Percentiles rank a stretch among this genome's conserved stretches.
Evolutionary conservation across 192 early-diverging fungal genomes (phyloP).

Genomic region (Podila minutissima): DNA sequence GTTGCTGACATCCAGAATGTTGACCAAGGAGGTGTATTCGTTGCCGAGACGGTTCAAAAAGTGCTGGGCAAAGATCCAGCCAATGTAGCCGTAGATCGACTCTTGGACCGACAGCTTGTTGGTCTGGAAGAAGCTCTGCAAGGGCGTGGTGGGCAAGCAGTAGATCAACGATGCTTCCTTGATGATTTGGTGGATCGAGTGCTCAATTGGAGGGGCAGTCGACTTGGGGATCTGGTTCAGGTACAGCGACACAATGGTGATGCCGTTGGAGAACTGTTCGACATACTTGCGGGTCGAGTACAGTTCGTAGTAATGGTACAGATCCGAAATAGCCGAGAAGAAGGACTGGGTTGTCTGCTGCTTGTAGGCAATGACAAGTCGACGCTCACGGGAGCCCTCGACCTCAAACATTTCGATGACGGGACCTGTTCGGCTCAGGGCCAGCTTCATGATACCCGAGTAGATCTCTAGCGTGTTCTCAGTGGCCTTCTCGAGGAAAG

Average conservation of each 20-base stretch:
- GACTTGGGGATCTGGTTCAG: slow-evolving; percentile 84
- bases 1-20: slow-evolving; percentile 84
- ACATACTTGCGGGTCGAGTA: slow-evolving; percentile 98
- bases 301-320: slow-evolving; percentile 98
- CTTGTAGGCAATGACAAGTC: slow-evolving; percentile 91
- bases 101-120: slow-evolving; percentile 95
- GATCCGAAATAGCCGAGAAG: slow-evolving; percentile 94
- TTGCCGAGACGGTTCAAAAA: slow-evolving; percentile 97
- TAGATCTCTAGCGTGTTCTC: slow-evolving; percentile 91
- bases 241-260: slow-evolving; percentile 94
- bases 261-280: slow-evolving; percentile 99
- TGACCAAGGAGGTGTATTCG: slow-evolving; percentile 89
- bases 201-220: slow-evolving; percentile 85
- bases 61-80: slow-evolving; percentile 99
- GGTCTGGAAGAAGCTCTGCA: slow-evolving; percentile 94
- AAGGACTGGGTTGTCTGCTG: slow-evolving; percentile 92
- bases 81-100: slow-evolving; percentile 94
- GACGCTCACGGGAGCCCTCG: slow-evolving; percentile 85
- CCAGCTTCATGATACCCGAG: slow-evolving; percentile 84
- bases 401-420: slow-evolving; percentile 94
- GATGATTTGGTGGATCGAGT: slow-evolving; percentile 91
- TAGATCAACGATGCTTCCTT: slow-evolving; percentile 97
- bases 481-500: slow-evolving; percentile 95
- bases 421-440: slow-evolving; percentile 86
- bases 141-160: slow-evolving; percentile 93